phyloP scores from a whole-genome alignment of 2,329 filamentous ascomycete species.

The Phialophora tarda region DNA sequence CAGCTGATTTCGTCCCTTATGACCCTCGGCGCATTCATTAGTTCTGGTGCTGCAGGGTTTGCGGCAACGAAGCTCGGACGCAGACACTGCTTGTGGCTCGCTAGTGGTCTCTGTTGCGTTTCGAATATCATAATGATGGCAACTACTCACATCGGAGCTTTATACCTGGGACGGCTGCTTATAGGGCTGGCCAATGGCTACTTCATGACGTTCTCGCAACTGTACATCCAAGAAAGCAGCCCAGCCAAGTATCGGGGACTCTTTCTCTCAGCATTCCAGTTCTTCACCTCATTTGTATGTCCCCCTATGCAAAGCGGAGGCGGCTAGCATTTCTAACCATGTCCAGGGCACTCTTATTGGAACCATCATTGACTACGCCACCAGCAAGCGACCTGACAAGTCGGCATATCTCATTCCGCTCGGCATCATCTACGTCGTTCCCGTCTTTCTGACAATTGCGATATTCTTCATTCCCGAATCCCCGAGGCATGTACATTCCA shows the following conservation, averaged over 20 bases:
- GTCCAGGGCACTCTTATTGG: conserved; percentile 37
- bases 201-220: conserved; percentile 54
- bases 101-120: not conserved
- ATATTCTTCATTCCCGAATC: conserved; percentile 44
- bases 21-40: conserved; percentile 55
- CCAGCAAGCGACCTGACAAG: conserved; percentile 40
- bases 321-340: not conserved
- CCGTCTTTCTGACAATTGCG: conserved; percentile 39
- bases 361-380: conserved; percentile 25
- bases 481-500: not conserved
- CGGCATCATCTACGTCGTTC: conserved; percentile 43
- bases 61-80: conserved; percentile 49
- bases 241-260: conserved; percentile 56
- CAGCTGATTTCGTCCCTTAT: conserved; percentile 59
- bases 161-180: conserved; percentile 56
- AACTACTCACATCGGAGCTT: conserved; percentile 47
- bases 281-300: conserved; percentile 45
- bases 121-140: conserved; percentile 48
- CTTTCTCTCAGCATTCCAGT: conserved; percentile 50
- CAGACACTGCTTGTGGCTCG: conserved; percentile 51
- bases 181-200: conserved; percentile 55
- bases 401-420: conserved; percentile 48
- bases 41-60: conserved; percentile 51
- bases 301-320: conserved; percentile 42
- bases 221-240: conserved; percentile 56